phyloP scores from a whole-genome alignment of 192 early-diverging fungal genomes.

The Linnemannia elongata region DNA sequence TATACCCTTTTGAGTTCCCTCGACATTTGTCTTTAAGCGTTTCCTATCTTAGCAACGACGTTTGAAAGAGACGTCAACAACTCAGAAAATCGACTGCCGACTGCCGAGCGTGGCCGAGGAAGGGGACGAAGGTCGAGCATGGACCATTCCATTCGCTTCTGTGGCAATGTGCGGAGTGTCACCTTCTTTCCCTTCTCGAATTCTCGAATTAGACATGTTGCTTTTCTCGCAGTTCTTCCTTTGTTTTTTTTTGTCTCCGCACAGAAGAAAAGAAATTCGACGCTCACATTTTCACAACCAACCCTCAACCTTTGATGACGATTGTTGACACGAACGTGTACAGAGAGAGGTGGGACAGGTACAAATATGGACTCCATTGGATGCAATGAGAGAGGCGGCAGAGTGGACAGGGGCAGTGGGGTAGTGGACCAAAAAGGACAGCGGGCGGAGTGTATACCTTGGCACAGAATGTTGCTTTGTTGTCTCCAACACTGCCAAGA shows the following conservation, averaged over 20 bases:
- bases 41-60: neutral
- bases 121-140: neutral
- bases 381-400: neutral
- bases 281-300: neutral
- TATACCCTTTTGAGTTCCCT: neutral
- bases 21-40: neutral
- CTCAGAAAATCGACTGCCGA: slow-evolving; percentile 1
- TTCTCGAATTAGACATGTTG: too few relatives aligned
- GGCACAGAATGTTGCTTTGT: neutral
- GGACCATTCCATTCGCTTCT: slow-evolving; percentile 1
- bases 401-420: neutral
- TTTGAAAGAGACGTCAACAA: neutral
- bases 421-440: neutral
- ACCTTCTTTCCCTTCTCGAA: neutral
- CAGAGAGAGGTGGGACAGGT: neutral
- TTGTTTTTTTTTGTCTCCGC: neutral
- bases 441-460: neutral
- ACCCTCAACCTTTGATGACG: neutral
- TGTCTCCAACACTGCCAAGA: neutral
- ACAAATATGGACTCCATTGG: slow-evolving; percentile 1
- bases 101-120: neutral
- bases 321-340: neutral
- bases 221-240: neutral
- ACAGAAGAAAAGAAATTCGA: neutral
- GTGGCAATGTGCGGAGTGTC: neutral